Percentiles rank a stretch among this genome's conserved stretches.
Evolutionary conservation across 108 stramenopile species (phyloP).

Genomic region (Mediolabrus comicus): DNA sequence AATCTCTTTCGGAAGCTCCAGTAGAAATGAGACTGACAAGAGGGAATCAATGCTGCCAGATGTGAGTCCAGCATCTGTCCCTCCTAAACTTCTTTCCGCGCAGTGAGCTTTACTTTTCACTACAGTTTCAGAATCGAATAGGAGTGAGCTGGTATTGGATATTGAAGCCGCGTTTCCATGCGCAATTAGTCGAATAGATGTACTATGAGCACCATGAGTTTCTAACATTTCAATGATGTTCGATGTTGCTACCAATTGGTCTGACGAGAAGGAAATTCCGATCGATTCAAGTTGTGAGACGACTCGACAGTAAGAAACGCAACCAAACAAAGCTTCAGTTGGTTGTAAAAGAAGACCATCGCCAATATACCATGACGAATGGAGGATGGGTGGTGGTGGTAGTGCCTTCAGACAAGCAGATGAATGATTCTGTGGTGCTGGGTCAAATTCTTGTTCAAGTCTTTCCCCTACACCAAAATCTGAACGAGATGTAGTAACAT

Average conservation of each 20-base stretch:
- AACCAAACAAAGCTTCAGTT: slow-evolving; percentile 41
- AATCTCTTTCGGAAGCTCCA: slow-evolving; percentile 61
- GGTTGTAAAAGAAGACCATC: slow-evolving; percentile 84
- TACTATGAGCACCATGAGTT: slow-evolving; percentile 62
- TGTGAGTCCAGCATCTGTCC: slow-evolving; percentile 71
- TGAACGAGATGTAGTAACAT: slow-evolving; percentile 52
- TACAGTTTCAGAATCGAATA: slow-evolving; percentile 2
- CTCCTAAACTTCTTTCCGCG: slow-evolving; percentile 75
- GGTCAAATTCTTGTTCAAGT: slow-evolving; percentile 44
- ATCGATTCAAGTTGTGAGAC: slow-evolving; percentile 35
- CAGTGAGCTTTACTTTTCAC: slow-evolving; percentile 31
- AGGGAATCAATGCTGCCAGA: slow-evolving; percentile 68
- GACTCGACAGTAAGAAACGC: slow-evolving; percentile 55
- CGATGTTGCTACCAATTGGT: slow-evolving; percentile 22
- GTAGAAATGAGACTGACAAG: slow-evolving; percentile 64
- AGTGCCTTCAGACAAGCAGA: slow-evolving; percentile 8
- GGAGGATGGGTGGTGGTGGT: slow-evolving; percentile 40
- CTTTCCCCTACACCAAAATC: slow-evolving; percentile 78
- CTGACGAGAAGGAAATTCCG: background rate
- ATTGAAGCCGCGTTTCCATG: slow-evolving; percentile 35
- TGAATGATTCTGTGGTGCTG: background rate
- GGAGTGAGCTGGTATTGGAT: slow-evolving; percentile 1
- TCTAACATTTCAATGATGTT: slow-evolving; percentile 45
- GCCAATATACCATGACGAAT: slow-evolving; percentile 80
- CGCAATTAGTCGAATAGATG: slow-evolving; percentile 56